Evolutionary conservation across 495 filamentous ascomycete species (phyloP).

Genomic region (Patellaria atrata): DNA sequence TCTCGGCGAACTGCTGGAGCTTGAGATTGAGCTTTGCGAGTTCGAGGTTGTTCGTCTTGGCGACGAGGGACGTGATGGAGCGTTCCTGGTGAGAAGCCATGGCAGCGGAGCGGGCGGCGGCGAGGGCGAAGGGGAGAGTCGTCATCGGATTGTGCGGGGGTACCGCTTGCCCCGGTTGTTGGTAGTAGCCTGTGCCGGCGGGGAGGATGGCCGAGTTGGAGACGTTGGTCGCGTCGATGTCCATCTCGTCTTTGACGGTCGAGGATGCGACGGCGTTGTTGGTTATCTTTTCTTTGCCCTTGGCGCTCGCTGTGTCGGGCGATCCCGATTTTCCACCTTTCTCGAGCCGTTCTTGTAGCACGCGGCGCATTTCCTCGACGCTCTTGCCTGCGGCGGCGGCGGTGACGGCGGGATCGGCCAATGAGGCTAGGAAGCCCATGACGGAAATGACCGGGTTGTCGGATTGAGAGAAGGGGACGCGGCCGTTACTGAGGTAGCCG

Average conservation of each 20-base stretch:
- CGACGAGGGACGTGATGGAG: slow-evolving; percentile 84
- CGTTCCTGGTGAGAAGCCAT: slow-evolving; percentile 92
- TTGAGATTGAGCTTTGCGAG: slow-evolving; percentile 37
- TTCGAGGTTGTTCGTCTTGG: slow-evolving; percentile 58
- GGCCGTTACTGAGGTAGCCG: slow-evolving; percentile 48
- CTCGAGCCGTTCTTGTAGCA: slow-evolving; percentile 58
- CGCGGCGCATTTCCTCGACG: slow-evolving; percentile 67
- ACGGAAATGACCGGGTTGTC: slow-evolving; percentile 96
- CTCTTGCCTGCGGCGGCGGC: slow-evolving; percentile 78
- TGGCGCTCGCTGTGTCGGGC: slow-evolving; percentile 27
- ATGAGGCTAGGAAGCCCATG: slow-evolving; percentile 76
- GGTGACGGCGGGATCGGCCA: slow-evolving; percentile 75
- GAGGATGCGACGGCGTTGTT: slow-evolving; percentile 28
- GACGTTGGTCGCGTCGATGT: slow-evolving; percentile 34
- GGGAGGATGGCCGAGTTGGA: slow-evolving; percentile 18
- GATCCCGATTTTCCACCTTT: too few species aligned
- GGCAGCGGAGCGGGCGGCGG: slow-evolving; percentile 71
- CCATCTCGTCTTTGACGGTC: slow-evolving; percentile 53
- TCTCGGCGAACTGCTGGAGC: slow-evolving; percentile 85
- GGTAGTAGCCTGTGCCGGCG: slow-evolving; percentile 18
- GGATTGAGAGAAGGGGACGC: slow-evolving; percentile 70
- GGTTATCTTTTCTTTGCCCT: slow-evolving; percentile 39
- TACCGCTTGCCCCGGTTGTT: too few species aligned
- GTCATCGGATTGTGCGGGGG: slow-evolving; percentile 34
- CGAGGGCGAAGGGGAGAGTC: slow-evolving; percentile 67